These are phyloP conservation scores for Ogataea nakhonphanomensis DNA, from an alignment of 805 yeast species.

Conservation along the genomic window DNA sequence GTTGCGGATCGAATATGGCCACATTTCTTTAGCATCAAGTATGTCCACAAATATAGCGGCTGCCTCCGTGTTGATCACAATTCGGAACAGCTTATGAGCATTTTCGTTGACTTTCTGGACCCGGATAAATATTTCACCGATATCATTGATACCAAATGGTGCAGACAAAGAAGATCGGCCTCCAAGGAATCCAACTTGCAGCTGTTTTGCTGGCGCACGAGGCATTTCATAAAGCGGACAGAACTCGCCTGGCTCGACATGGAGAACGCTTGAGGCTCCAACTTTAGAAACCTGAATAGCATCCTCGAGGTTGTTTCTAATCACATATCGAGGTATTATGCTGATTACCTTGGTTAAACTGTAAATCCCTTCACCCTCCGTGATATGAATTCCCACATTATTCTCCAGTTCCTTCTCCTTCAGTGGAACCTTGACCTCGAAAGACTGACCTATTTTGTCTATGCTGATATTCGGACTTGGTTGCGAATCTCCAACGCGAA, in stretches of 20 bases:
- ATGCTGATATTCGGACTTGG: slow-evolving; percentile 76
- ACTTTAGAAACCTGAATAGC: slow-evolving; percentile 61
- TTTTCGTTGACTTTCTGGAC: slow-evolving; percentile 52
- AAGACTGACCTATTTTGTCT: slow-evolving; percentile 84
- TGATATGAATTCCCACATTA: slow-evolving; percentile 68
- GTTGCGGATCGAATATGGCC: slow-evolving; percentile 94
- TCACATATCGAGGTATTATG: slow-evolving; percentile 76
- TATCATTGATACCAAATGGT: slow-evolving; percentile 78
- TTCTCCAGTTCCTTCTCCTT: slow-evolving; percentile 55
- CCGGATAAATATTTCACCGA: slow-evolving; percentile 78
- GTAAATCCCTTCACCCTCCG: slow-evolving; percentile 86
- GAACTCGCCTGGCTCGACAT: slow-evolving; percentile 45
- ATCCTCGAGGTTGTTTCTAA: slow-evolving; percentile 58
- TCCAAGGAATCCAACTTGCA: slow-evolving; percentile 57
- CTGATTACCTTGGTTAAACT: slow-evolving; percentile 72
- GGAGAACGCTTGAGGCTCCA: slow-evolving; percentile 53
- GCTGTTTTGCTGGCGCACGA: slow-evolving; percentile 52
- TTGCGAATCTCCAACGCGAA: slow-evolving; percentile 64
- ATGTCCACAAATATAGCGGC: slow-evolving; percentile 79
- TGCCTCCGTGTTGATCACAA: slow-evolving; percentile 72
- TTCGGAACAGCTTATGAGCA: slow-evolving; percentile 67
- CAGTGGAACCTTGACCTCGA: slow-evolving; percentile 48
- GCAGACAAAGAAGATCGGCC: slow-evolving; percentile 73
- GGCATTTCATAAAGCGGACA: slow-evolving; percentile 65
- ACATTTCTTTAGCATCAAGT: slow-evolving; percentile 64